phyloP scores from a whole-genome alignment of 2,329 filamentous ascomycete species.

The Phialemonium atrogriseum region DNA sequence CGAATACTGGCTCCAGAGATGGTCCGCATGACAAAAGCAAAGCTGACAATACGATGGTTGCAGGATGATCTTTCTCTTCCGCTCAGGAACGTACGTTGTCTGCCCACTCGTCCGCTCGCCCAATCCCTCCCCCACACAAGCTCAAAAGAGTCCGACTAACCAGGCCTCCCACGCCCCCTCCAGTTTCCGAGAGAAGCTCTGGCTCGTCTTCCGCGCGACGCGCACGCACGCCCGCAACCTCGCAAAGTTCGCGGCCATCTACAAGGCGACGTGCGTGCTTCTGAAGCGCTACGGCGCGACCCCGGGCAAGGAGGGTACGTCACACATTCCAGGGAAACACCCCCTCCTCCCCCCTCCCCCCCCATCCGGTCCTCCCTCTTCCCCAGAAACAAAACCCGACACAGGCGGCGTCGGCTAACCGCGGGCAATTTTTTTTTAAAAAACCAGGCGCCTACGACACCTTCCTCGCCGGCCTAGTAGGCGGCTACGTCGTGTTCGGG shows the following conservation, averaged over 20 bases:
- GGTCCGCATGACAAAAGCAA: neutral
- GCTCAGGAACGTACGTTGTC: conserved; percentile 68
- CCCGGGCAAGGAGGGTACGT: conserved; percentile 49
- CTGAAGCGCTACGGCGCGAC: conserved; percentile 55
- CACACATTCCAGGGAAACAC: neutral
- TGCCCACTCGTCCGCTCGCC: conserved; percentile 5
- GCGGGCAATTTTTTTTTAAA: conserved; percentile 3
- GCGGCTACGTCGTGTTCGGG: conserved; percentile 91
- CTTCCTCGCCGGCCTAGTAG: conserved; percentile 78
- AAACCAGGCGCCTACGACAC: conserved; percentile 65
- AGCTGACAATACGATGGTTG: neutral
- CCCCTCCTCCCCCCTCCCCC: neutral
- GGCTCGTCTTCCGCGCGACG: conserved; percentile 76
- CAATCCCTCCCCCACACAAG: conserved; percentile 3
- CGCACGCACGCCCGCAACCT: conserved; percentile 86
- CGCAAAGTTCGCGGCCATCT: conserved; percentile 81
- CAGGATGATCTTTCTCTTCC: conserved; percentile 95
- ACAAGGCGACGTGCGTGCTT: conserved; percentile 74
- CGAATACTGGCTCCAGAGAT: neutral
- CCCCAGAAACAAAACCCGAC: neutral
- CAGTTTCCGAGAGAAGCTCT: conserved; percentile 65
- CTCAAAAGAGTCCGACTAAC: neutral
- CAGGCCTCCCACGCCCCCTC: neutral
- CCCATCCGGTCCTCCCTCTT: too few relatives aligned
- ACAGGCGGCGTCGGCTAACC: too few relatives aligned